phyloP scores from a whole-genome alignment of 169 alveolate species.

The Cardiosporidium cionae region DNA sequence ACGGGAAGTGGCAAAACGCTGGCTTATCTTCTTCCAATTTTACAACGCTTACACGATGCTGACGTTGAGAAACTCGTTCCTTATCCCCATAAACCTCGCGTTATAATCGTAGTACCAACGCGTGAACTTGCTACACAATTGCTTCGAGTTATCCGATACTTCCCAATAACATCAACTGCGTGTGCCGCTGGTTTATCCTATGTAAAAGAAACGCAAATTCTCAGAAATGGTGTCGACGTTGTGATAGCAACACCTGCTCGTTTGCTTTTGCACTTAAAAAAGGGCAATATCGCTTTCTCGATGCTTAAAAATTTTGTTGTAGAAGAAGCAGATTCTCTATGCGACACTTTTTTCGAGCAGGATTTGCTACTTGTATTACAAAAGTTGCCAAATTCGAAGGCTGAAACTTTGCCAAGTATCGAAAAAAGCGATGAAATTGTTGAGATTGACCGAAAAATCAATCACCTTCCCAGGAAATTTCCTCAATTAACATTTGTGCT shows the following conservation, averaged over 20 bases:
- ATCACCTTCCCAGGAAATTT: background rate
- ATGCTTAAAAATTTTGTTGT: constrained; percentile 4
- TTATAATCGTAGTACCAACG: constrained; percentile 30
- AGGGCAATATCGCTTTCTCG: constrained; percentile 13
- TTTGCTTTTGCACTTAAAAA: constrained; percentile 26
- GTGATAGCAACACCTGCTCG: constrained; percentile 31
- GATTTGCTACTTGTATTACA: background rate
- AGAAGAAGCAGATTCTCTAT: constrained; percentile 41
- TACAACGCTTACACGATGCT: background rate
- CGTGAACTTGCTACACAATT: constrained; percentile 34
- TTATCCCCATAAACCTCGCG: constrained; percentile 13
- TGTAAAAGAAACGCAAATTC: constrained; percentile 24
- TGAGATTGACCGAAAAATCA: background rate
- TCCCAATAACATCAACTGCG: background rate
- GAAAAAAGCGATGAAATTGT: background rate
- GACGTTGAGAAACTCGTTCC: constrained; percentile 9
- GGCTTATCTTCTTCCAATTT: constrained; percentile 26
- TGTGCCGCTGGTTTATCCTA: constrained; percentile 23
- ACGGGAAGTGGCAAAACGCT: constrained; percentile 40
- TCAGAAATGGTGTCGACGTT: constrained; percentile 28
- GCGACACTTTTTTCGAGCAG: constrained; percentile 34
- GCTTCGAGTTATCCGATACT: background rate
- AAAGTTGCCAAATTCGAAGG: background rate
- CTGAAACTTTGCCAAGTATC: background rate
- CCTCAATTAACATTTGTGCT: constrained; percentile 13